phyloP scores from a whole-genome alignment of 2,329 filamentous ascomycete genomes.

The Penicillium sclerotiorum region DNA sequence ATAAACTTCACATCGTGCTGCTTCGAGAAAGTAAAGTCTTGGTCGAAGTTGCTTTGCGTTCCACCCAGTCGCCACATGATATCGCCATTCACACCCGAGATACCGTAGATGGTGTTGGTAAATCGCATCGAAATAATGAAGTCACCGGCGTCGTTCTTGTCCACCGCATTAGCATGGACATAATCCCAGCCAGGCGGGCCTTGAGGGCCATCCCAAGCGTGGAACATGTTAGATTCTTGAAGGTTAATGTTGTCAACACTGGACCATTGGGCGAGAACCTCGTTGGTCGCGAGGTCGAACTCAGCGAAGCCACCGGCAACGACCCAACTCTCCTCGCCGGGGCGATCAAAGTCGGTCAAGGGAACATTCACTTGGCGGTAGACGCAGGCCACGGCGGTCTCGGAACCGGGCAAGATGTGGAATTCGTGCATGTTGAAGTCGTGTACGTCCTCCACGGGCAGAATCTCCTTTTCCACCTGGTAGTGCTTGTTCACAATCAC shows the following conservation, averaged over 20 bases:
- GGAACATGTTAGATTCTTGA: slow-evolving; percentile 34
- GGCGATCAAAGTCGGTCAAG: slow-evolving; percentile 35
- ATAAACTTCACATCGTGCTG: slow-evolving; percentile 43
- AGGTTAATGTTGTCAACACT: slow-evolving; percentile 36
- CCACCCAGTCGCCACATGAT: slow-evolving; percentile 47
- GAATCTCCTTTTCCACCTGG: slow-evolving; percentile 45
- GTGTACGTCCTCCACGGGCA: slow-evolving; percentile 28
- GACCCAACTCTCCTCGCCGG: slow-evolving; percentile 34
- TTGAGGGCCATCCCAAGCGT: slow-evolving; percentile 14
- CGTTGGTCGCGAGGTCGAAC: slow-evolving; percentile 37
- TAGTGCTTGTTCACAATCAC: slow-evolving; percentile 54
- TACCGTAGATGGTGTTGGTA: slow-evolving; percentile 42
- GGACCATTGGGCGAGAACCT: slow-evolving; percentile 42
- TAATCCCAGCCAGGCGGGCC: slow-evolving; percentile 36
- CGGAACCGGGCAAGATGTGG: slow-evolving; percentile 39
- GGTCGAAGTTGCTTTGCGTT: slow-evolving; percentile 31
- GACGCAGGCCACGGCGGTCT: slow-evolving; percentile 35
- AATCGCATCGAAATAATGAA: slow-evolving; percentile 45
- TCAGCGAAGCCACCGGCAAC: slow-evolving; percentile 43
- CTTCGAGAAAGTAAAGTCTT: slow-evolving; percentile 40
- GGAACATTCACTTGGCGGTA: slow-evolving; percentile 26
- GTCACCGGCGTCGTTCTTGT: slow-evolving; percentile 43
- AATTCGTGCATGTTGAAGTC: slow-evolving; percentile 48
- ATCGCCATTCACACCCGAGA: slow-evolving; percentile 39
- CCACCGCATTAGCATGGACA: slow-evolving; percentile 45